Percentiles rank a stretch among this genome's conserved stretches.
Conservation (phyloP, 2,329 filamentous ascomycete genomes). For the Colletotrichum sp. region DNA sequence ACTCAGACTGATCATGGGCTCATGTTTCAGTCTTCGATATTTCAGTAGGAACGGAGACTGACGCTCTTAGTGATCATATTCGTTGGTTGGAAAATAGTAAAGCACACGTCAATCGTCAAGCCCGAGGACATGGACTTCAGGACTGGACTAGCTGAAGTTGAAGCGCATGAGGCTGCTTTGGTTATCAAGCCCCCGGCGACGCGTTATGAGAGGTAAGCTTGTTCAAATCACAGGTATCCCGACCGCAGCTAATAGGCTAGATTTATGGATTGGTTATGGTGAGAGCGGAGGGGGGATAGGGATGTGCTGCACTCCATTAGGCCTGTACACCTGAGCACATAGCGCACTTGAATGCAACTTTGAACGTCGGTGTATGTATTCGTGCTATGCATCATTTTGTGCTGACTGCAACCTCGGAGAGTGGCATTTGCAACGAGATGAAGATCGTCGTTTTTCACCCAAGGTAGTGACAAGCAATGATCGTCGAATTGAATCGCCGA, state of each 20-base stretch:
- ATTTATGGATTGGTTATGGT: neutral
- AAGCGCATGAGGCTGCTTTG: neutral
- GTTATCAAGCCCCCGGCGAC: neutral
- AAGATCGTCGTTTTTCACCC: neutral
- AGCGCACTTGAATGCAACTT: neutral
- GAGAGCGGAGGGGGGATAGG: neutral
- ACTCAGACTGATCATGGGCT: neutral
- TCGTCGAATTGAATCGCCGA: neutral
- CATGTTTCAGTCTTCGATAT: neutral
- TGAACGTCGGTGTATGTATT: neutral
- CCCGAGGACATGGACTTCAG: neutral
- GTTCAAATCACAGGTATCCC: neutral
- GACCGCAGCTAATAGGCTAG: neutral
- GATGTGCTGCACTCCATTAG: neutral
- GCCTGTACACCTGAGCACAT: neutral
- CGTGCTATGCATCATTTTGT: neutral
- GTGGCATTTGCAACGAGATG: neutral
- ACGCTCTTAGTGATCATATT: neutral
- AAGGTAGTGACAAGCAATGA: neutral
- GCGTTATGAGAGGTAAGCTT: neutral
- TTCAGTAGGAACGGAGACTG: neutral
- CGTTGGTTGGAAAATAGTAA: neutral
- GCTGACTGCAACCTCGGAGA: neutral
- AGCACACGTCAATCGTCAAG: neutral
- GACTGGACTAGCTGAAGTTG: neutral